A percentile compares a stretch with the other conserved stretches of the same genome.
phyloP scores from a whole-genome alignment of 2,329 filamentous ascomycete genomes.

The Orbilia ellipsospora region DNA sequence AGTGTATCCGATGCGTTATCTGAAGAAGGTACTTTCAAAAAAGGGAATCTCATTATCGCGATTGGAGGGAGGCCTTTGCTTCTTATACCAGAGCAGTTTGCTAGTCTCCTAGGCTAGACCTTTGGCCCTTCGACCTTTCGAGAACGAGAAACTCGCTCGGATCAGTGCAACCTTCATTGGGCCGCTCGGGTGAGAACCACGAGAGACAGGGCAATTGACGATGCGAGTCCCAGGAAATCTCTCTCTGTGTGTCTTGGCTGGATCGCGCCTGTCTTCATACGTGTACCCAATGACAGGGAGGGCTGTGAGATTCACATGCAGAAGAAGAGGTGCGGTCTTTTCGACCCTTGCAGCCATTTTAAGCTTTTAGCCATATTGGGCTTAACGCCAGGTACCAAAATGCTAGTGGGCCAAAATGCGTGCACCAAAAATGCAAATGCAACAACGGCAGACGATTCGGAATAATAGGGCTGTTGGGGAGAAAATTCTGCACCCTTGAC shows the following conservation, averaged over 20 bases:
- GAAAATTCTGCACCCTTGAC: constrained; percentile 12
- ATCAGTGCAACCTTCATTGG: constrained; percentile 43
- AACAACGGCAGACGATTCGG: constrained; percentile 46
- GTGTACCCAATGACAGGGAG: constrained; percentile 37
- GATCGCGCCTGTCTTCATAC: constrained; percentile 37
- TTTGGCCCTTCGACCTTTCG: not conserved
- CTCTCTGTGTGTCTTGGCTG: constrained; percentile 15
- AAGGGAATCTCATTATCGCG: constrained; percentile 15
- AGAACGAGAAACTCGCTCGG: constrained; percentile 51
- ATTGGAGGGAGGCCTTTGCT: constrained; percentile 11
- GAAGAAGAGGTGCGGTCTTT: constrained; percentile 24
- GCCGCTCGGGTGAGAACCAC: constrained; percentile 19
- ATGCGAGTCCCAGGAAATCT: constrained; percentile 30
- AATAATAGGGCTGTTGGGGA: constrained; percentile 42
- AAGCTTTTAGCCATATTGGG: constrained; percentile 36
- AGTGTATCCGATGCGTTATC: constrained; percentile 36
- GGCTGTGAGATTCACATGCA: constrained; percentile 28
- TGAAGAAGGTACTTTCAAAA: constrained; percentile 25
- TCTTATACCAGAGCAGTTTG: constrained; percentile 33
- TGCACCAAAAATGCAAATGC: constrained; percentile 12
- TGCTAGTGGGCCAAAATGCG: constrained; percentile 14
- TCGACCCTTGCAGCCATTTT: constrained; percentile 42
- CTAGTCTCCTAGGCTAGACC: constrained; percentile 31
- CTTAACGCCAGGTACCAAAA: constrained; percentile 55
- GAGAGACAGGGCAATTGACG: constrained; percentile 32